A percentile compares a stretch with the other conserved stretches of the same genome.
Conservation (phyloP, 108 stramenopile genomes). For the Pseudonitzschia delicatissima region DNA sequence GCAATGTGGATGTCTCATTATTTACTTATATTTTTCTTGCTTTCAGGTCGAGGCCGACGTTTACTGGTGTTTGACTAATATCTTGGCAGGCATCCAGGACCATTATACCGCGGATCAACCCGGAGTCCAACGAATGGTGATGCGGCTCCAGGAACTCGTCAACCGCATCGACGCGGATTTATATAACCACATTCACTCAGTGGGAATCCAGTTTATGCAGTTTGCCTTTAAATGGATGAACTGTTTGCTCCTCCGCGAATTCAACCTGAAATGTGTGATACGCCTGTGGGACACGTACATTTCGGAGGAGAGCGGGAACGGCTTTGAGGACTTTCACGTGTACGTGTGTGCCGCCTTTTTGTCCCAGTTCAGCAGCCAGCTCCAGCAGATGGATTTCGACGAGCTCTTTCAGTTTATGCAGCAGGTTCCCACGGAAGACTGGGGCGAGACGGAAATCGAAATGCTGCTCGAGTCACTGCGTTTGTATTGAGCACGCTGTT, state of each 20-base stretch:
- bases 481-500: constrained; percentile 83
- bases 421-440: constrained; percentile 70
- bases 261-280: constrained; percentile 71
- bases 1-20: background rate
- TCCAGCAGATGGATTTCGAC: constrained; percentile 90
- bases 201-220: constrained; percentile 89
- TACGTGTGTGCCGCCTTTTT: constrained; percentile 98
- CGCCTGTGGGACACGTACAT: constrained; percentile 96
- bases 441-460: constrained; percentile 85
- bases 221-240: constrained; percentile 99
- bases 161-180: constrained; percentile 90
- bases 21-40: background rate
- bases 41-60: constrained; percentile 90
- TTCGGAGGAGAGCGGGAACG: constrained; percentile 71
- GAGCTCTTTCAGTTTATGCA: constrained; percentile 96
- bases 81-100: constrained; percentile 96
- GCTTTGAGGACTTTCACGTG: constrained; percentile 97
- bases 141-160: constrained; percentile 90
- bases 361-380: constrained; percentile 84
- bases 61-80: constrained; percentile 96
- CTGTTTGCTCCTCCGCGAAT: constrained; percentile 94
- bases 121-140: constrained; percentile 96
- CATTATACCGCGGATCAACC: constrained; percentile 98
- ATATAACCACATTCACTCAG: constrained; percentile 67
- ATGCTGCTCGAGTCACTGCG: constrained; percentile 83